Conservation (phyloP, 257 asterid genomes). For the Salvia rosmarinus region DNA sequence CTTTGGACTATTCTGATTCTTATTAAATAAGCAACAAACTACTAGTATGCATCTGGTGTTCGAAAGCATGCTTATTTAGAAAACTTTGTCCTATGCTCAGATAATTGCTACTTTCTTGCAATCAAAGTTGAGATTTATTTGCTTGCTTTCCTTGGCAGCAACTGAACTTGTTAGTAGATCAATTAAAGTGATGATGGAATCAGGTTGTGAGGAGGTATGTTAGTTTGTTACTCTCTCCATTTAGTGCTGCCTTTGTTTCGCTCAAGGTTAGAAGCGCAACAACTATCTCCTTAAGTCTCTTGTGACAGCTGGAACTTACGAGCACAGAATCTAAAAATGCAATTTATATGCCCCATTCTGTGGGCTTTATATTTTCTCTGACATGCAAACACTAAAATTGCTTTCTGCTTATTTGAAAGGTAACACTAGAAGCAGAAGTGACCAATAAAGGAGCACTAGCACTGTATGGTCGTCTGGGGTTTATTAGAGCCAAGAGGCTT, state of each 20-base stretch:
- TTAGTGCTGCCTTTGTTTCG: background rate
- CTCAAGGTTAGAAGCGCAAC: too few relatives aligned
- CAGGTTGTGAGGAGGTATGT: slow-evolving; percentile 94
- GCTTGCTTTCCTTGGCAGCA: slow-evolving; percentile 50
- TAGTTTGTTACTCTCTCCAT: slow-evolving; percentile 2
- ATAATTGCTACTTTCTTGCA: background rate
- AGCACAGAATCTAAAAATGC: slow-evolving; percentile 19
- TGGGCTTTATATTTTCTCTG: background rate
- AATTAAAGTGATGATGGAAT: slow-evolving; percentile 82
- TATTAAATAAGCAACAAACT: slow-evolving; percentile 2
- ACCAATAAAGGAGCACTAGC: slow-evolving; percentile 96
- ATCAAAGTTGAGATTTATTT: background rate
- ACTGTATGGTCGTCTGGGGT: slow-evolving; percentile 87
- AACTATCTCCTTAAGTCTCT: background rate
- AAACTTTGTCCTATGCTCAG: background rate
- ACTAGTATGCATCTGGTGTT: slow-evolving; percentile 4
- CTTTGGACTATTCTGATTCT: background rate
- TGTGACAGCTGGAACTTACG: slow-evolving; percentile 4
- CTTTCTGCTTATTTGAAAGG: slow-evolving; percentile 45
- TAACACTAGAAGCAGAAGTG: slow-evolving; percentile 95
- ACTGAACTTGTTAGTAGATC: slow-evolving; percentile 82
- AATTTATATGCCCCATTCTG: slow-evolving; percentile 4
- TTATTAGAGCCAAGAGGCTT: slow-evolving; percentile 89
- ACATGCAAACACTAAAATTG: slow-evolving; percentile 9
- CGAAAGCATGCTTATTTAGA: background rate